phyloP scores from a whole-genome alignment of 805 yeast genomes.

The Saccharomycopsis oosterbeekiorum region DNA sequence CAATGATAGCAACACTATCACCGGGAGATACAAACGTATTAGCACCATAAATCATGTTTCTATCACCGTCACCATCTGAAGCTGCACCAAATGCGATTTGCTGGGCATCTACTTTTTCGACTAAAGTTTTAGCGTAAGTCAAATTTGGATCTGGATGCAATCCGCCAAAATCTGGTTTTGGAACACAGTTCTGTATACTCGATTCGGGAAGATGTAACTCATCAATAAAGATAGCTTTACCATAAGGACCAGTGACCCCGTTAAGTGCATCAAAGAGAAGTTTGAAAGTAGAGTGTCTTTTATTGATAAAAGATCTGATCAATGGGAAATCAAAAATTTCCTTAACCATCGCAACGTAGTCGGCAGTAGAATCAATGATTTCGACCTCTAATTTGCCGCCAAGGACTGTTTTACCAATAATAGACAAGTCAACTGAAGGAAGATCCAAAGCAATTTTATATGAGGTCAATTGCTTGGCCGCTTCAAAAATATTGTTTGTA shows the following conservation, averaged over 20 bases:
- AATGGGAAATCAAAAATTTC: slow-evolving; percentile 79
- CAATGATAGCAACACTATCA: slow-evolving; percentile 94
- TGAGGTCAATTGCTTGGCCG: slow-evolving; percentile 43
- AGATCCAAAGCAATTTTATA: slow-evolving; percentile 54
- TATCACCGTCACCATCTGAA: slow-evolving; percentile 98
- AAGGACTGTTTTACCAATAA: slow-evolving; percentile 40
- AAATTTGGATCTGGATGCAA: slow-evolving; percentile 96
- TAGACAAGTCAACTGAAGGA: slow-evolving; percentile 53
- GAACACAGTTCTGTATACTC: slow-evolving; percentile 68
- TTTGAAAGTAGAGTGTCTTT: slow-evolving; percentile 48
- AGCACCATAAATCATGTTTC: slow-evolving; percentile 97
- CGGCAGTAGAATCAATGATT: slow-evolving; percentile 71
- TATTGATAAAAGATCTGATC: slow-evolving; percentile 58
- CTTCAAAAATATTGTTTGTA: slow-evolving; percentile 76
- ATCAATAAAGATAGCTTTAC: slow-evolving; percentile 69
- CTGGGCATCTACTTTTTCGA: slow-evolving; percentile 72
- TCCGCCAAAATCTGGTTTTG: slow-evolving; percentile 92
- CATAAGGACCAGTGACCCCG: slow-evolving; percentile 98
- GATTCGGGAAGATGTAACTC: slow-evolving; percentile 69
- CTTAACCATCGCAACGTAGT: slow-evolving; percentile 70
- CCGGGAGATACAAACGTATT: slow-evolving; percentile 96
- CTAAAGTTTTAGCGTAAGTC: slow-evolving; percentile 85
- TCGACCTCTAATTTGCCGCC: slow-evolving; percentile 60
- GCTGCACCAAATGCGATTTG: slow-evolving; percentile 93
- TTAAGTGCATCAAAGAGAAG: slow-evolving; percentile 83